Evolutionary conservation across 192 early-diverging fungal genomes (phyloP), one percentile per base, ranked within the genome.

Genomic region (Geranomyces variabilis): DNA sequence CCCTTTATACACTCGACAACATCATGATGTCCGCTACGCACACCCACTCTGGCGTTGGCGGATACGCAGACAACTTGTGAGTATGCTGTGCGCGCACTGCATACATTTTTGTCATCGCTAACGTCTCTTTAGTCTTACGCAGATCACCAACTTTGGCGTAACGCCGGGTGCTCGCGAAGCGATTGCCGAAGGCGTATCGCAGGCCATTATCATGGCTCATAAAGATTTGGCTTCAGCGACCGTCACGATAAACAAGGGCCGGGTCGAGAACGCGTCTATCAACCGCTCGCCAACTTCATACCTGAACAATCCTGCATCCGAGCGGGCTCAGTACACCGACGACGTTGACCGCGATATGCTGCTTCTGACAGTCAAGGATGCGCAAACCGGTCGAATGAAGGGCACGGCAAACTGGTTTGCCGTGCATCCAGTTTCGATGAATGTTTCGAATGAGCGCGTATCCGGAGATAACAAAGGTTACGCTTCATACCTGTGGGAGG

Each of bases 401-500:
- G 75, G 70, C 17, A 36, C 44, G 19, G 65, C 71, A 10, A 75
- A 74, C 57, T 84, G 80, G 80, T 80, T 84, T 68, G 69, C 83
- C 24, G 83, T 84, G 9, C 83, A 84, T 55, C 81, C 76, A 21
- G 74, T 73, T 17, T 78, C 75, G 12, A 76, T 84, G 77, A 69
- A 76, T 21, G 72, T 55, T 19, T 47, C 22, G 15, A 80, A 79
- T 56, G 8, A 48, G 60, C 63, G 68, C 6, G 78, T 84, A 13
- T 73, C 69, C 29, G 80, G 80, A 29, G 83, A 84, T 59, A 84
- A 84, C 76, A 84, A 84, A 67, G 83, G 83, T 7, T 81, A 73
- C 61, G 83, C 83, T 21, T 73, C 69, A 2, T 78, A 78, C 59
- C 5, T 74, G 0, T 82, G 75, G 78, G 82, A 83, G 62, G 28